Evolutionary conservation across 73 alveolate species (phyloP), one percentile per base, ranked within the genome.

Genomic region (Paramecium sonneborni): DNA sequence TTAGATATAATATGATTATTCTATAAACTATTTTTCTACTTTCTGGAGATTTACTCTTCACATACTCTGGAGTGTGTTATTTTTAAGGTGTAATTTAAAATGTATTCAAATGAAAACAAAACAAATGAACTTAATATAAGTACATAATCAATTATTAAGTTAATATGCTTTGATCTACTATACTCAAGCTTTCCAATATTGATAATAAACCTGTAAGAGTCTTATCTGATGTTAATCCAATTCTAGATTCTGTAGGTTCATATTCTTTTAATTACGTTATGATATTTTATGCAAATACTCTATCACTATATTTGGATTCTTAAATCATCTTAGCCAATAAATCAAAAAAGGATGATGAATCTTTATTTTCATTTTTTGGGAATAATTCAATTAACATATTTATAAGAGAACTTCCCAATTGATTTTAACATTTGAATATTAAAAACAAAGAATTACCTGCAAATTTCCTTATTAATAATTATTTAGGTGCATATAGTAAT

Each of bases 11-110:
- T 43, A 76, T 30, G 3, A 92, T 23, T 24, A 79, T 89, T 67
- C 72, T 70, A 57, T 92, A 93, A 56, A 85, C 95, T 15, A 95
- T 92, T 6, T 44, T 56, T 88, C 96, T 74, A 35, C 95, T 85
- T 11, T 79, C 92, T 39, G 86, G 43, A n/a, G 89, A 43, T 57
- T 93, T 93, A 24, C 95, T 79, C 62, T 93, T 93, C 18, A 93
- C 95, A 20, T 88, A 88, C 6, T 79, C 43, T 79, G 44, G 44
- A 41, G 44, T 79, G 3, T 21, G 6, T 39, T 88, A 23, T 24
- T 38, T 76, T n/a, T 26, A 39, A 34, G 57, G 86, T 12, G 44
- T 56, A 26, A 38, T 35, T 85, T 30, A 88, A 69, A 69, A 69
- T 46, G 85, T 62, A 88, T 20, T 8, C 21, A 62, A 62, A 32